Conservation (phyloP, 306 rosid genomes). For the Sechiopsis laciniata region DNA sequence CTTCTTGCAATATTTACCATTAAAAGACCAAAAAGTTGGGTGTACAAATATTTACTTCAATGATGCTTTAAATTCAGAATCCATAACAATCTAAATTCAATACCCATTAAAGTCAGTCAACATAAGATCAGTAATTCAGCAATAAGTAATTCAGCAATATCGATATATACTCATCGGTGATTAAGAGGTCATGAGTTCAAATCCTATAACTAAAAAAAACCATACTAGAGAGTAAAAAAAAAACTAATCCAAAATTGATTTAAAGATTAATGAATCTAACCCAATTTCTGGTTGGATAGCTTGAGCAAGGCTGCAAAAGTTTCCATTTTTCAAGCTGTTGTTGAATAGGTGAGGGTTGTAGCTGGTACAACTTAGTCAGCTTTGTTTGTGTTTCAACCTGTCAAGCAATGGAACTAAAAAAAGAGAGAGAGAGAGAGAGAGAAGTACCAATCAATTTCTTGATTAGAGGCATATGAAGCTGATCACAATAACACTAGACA, state of each 20-base stretch:
- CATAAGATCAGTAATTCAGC: too few relatives aligned
- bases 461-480: background rate
- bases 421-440: background rate
- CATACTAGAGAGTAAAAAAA: conserved; percentile 1
- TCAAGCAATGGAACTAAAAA: background rate
- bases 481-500: conserved; percentile 1
- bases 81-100: background rate
- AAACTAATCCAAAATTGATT: background rate
- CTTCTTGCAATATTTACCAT: background rate
- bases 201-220: too few relatives aligned
- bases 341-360: conserved; percentile 3
- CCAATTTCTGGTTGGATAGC: background rate
- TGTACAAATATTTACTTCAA: background rate
- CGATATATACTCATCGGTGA: too few relatives aligned
- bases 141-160: too few relatives aligned
- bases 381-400: conserved; percentile 18
- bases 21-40: background rate
- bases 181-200: too few relatives aligned
- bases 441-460: background rate
- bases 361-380: conserved; percentile 8
- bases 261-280: background rate
- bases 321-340: background rate
- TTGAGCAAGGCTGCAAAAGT: background rate
- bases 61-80: background rate
- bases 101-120: background rate